These are phyloP conservation scores for Ascochyta viciae-villosae DNA, from an alignment of 2,329 filamentous ascomycete genomes.

Conservation along the genomic window DNA sequence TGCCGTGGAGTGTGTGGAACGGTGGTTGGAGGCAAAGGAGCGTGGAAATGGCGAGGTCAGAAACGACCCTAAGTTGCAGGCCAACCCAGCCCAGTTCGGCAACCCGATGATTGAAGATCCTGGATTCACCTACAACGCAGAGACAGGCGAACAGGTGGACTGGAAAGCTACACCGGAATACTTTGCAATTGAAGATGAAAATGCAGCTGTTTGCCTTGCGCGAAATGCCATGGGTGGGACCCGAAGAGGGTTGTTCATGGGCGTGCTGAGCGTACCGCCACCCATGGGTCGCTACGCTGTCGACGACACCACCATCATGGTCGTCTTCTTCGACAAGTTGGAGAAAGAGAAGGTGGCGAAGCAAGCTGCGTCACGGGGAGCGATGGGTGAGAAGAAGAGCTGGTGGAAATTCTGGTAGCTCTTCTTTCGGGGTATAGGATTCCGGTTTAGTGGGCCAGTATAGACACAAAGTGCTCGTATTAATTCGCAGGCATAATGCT, in stretches of 20 bases:
- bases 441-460: neutral
- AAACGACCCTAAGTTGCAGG: slow-evolving; percentile 23
- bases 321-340: slow-evolving; percentile 60
- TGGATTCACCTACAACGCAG: slow-evolving; percentile 43
- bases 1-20: slow-evolving; percentile 64
- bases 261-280: slow-evolving; percentile 44
- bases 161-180: slow-evolving; percentile 53
- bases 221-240: slow-evolving; percentile 62
- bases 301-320: slow-evolving; percentile 62
- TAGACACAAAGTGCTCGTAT: neutral
- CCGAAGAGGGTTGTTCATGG: slow-evolving; percentile 49
- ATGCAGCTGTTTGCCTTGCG: slow-evolving; percentile 60
- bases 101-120: slow-evolving; percentile 32
- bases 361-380: neutral
- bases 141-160: slow-evolving; percentile 46
- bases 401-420: slow-evolving; percentile 19
- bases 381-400: slow-evolving; percentile 9
- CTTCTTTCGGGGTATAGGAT: neutral
- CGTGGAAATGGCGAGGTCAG: slow-evolving; percentile 28
- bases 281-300: slow-evolving; percentile 51
- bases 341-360: slow-evolving; percentile 1
- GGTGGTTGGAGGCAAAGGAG: slow-evolving; percentile 59
- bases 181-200: slow-evolving; percentile 60
- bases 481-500: too few species aligned
- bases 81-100: slow-evolving; percentile 17